Evolutionary conservation across 371 early-diverging fungal genomes (phyloP).

Genomic region (Actinomortierella wolfii): DNA sequence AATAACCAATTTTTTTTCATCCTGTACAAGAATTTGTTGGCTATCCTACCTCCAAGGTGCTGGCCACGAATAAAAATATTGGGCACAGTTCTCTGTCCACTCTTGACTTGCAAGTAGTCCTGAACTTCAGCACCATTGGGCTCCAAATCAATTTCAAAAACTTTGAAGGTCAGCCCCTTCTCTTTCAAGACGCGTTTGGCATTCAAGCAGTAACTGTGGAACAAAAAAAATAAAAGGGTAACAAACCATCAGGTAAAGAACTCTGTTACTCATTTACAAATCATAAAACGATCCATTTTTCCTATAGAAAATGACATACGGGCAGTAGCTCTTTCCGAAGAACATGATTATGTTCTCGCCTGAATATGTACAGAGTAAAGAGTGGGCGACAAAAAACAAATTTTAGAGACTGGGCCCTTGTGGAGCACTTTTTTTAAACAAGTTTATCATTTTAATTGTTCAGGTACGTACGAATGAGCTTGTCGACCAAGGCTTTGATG

Average conservation of each 20-base stretch:
- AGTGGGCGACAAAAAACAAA: neutral
- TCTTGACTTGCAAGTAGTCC: conserved; percentile 56
- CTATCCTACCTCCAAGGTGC: conserved; percentile 67
- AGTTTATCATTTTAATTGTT: neutral
- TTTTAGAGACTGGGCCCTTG: neutral
- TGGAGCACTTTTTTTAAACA: neutral
- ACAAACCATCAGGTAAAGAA: neutral
- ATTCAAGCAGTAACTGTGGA: conserved; percentile 20
- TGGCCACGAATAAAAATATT: conserved; percentile 73
- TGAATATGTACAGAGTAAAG: neutral
- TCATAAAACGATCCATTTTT: neutral
- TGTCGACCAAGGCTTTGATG: conserved; percentile 32
- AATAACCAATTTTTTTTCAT: neutral
- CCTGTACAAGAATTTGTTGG: neutral
- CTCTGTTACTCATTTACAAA: neutral
- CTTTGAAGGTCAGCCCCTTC: conserved; percentile 24
- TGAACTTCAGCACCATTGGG: conserved; percentile 68
- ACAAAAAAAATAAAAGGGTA: neutral
- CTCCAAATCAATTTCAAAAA: conserved; percentile 35
- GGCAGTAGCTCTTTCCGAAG: conserved; percentile 46
- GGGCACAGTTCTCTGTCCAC: conserved; percentile 78
- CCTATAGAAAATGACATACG: conserved; percentile 17
- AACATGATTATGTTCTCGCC: conserved; percentile 45
- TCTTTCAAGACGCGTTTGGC: conserved; percentile 18
- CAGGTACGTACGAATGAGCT: conserved; percentile 22